phyloP scores from a whole-genome alignment of 2,329 filamentous ascomycete genomes.

The Cladophialophora immunda region DNA sequence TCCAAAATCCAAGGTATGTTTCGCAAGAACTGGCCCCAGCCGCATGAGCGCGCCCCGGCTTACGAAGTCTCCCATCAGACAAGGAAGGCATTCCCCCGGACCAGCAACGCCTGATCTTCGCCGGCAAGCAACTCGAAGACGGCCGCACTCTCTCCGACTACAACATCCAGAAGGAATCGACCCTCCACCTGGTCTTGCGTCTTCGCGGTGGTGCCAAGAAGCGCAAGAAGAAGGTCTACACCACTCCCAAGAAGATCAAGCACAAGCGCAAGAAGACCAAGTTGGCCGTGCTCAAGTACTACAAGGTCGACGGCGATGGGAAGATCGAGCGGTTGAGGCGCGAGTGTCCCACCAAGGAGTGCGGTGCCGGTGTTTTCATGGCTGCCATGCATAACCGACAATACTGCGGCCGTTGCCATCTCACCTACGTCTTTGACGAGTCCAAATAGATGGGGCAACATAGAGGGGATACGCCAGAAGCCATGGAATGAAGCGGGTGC shows the following conservation, averaged over 20 bases:
- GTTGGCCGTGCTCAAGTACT: slow-evolving; percentile 99
- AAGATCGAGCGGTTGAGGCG: slow-evolving; percentile 99
- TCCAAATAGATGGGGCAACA: slow-evolving; percentile 32
- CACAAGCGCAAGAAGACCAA: slow-evolving; percentile 99
- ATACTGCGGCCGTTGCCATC: slow-evolving; percentile 77
- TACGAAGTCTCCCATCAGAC: slow-evolving; percentile 66
- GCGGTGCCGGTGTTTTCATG: slow-evolving; percentile 99
- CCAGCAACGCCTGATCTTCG: slow-evolving; percentile 99
- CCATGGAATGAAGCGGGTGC: background rate
- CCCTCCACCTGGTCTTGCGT: slow-evolving; percentile 96
- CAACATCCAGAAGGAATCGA: slow-evolving; percentile 99
- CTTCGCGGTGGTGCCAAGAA: slow-evolving; percentile 99
- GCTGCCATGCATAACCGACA: slow-evolving; percentile 99
- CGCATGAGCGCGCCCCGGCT: background rate
- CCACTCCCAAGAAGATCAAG: slow-evolving; percentile 99
- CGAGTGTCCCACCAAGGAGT: slow-evolving; percentile 96
- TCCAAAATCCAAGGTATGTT: slow-evolving; percentile 81
- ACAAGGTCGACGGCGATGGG: slow-evolving; percentile 99
- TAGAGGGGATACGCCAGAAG: background rate
- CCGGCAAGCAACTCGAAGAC: slow-evolving; percentile 99
- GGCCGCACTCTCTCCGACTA: slow-evolving; percentile 99
- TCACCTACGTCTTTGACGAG: slow-evolving; percentile 44
- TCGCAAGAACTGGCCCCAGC: background rate
- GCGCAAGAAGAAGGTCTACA: slow-evolving; percentile 99
- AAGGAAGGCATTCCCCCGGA: slow-evolving; percentile 99